Conservation (phyloP, 2,329 filamentous ascomycete genomes). For the Sphaerulina musiva region DNA sequence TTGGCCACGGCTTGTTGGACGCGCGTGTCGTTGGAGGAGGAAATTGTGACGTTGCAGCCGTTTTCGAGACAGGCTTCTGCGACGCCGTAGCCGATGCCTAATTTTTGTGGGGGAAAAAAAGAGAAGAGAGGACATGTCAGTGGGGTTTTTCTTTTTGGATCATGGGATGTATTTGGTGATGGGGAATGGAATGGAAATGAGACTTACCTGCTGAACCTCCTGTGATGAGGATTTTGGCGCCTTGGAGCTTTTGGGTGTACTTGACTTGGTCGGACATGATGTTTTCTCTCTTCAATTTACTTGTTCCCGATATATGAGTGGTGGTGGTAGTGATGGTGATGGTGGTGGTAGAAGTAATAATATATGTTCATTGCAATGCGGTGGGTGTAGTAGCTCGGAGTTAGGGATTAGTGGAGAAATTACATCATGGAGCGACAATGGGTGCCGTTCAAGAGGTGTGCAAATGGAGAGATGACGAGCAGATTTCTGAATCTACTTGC, state of each 20-base stretch:
- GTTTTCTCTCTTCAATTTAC: neutral
- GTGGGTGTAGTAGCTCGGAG: neutral
- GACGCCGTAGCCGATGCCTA: slow-evolving; percentile 55
- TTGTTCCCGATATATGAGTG: neutral
- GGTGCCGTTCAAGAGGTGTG: neutral
- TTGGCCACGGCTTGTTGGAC: slow-evolving; percentile 43
- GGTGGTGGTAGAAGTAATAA: neutral
- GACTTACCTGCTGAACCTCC: slow-evolving; percentile 47
- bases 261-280: slow-evolving; percentile 39
- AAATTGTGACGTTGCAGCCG: slow-evolving; percentile 53
- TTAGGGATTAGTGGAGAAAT: neutral
- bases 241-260: slow-evolving; percentile 45
- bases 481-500: neutral
- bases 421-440: neutral
- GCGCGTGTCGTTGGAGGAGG: slow-evolving; percentile 50
- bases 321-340: no score
- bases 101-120: no score
- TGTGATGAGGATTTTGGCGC: slow-evolving; percentile 51
- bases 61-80: slow-evolving; percentile 53
- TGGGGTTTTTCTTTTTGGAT: no score
- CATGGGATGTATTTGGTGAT: neutral
- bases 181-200: neutral
- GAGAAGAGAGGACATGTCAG: no score
- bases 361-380: neutral
- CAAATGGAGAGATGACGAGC: neutral